Percentiles rank a stretch among this genome's conserved stretches.
These are phyloP conservation scores for Brassica cretica DNA, from an alignment of 345 rosid species.

Conservation along the genomic window DNA sequence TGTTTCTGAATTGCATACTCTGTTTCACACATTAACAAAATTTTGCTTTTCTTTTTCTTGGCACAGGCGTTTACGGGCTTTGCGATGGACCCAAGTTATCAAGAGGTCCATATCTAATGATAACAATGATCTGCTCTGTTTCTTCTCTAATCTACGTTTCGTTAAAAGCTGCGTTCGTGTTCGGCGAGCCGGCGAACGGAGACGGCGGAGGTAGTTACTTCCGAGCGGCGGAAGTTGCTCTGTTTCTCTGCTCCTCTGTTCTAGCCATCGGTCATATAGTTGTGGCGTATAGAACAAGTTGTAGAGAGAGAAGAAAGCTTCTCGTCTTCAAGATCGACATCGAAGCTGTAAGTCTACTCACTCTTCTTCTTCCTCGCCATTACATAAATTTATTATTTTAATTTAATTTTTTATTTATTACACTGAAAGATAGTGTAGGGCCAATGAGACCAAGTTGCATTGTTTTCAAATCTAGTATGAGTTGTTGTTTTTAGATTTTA, in stretches of 20 bases:
- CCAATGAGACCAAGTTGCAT: slow-evolving; percentile 29
- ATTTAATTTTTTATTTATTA: neutral
- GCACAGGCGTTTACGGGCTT: slow-evolving; percentile 73
- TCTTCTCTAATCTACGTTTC: slow-evolving; percentile 69
- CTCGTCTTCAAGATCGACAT: slow-evolving; percentile 92
- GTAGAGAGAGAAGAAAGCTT: slow-evolving; percentile 88
- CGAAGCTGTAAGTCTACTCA: slow-evolving; percentile 77
- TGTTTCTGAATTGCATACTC: neutral
- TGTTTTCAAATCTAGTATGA: slow-evolving; percentile 23
- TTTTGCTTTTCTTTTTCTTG: neutral
- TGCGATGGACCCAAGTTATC: slow-evolving; percentile 83
- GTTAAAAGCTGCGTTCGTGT: slow-evolving; percentile 72
- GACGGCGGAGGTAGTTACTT: slow-evolving; percentile 41
- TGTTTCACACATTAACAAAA: neutral
- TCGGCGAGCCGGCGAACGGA: slow-evolving; percentile 44
- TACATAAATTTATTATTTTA: slow-evolving; percentile 8
- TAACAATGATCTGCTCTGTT: slow-evolving; percentile 70
- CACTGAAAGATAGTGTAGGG: slow-evolving; percentile 34
- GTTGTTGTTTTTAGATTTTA: slow-evolving; percentile 5
- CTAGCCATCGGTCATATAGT: slow-evolving; percentile 73
- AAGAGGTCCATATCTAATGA: slow-evolving; percentile 75
- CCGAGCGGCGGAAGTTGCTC: slow-evolving; percentile 62
- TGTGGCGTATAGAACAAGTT: slow-evolving; percentile 82
- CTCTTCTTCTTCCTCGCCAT: slow-evolving; percentile 9
- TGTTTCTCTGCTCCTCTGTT: slow-evolving; percentile 62